These are phyloP conservation scores for Thalassia testudinum DNA, from an alignment of 116 monocot species.

Conservation along the genomic window DNA sequence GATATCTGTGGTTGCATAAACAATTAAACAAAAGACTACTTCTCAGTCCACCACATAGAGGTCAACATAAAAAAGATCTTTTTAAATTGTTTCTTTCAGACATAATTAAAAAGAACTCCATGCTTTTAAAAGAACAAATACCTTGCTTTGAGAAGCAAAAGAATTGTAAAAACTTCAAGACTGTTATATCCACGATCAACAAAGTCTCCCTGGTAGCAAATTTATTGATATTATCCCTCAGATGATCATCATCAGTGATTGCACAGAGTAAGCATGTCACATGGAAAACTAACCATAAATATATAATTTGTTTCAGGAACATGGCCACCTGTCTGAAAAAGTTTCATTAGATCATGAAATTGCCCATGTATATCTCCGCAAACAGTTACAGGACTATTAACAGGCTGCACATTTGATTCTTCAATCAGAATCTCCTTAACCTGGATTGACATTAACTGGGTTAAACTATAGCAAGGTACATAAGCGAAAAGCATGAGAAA, in stretches of 20 bases:
- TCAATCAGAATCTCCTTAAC: slow-evolving; percentile 95
- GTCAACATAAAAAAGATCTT: not conserved
- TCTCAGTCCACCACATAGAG: not conserved
- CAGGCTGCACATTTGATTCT: slow-evolving; percentile 98
- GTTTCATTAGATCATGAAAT: slow-evolving; percentile 99
- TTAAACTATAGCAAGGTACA: too few relatives aligned
- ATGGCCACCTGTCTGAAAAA: slow-evolving; percentile 97
- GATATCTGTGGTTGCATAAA: slow-evolving; percentile 33
- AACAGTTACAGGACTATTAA: slow-evolving; percentile 95
- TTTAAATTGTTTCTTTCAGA: not conserved
- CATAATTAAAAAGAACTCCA: not conserved
- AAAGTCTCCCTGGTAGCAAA: too few relatives aligned
- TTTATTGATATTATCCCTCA: too few relatives aligned
- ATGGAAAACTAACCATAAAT: slow-evolving; percentile 97
- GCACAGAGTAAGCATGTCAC: too few relatives aligned
- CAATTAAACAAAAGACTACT: not conserved
- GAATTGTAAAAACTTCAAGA: too few relatives aligned
- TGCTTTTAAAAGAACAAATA: slow-evolving; percentile 11
- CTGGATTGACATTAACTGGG: too few relatives aligned
- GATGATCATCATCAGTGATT: too few relatives aligned
- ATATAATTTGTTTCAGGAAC: slow-evolving; percentile 99
- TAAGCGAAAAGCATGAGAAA: too few relatives aligned
- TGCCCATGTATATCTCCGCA: slow-evolving; percentile 98
- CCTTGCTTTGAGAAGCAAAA: slow-evolving; percentile 99
- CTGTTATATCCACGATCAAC: too few relatives aligned